A percentile compares a stretch with the other conserved stretches of the same genome.
Evolutionary conservation across 768 basidiomycete genomes (phyloP).

Genomic region (Hortiboletus flavorubellus): DNA sequence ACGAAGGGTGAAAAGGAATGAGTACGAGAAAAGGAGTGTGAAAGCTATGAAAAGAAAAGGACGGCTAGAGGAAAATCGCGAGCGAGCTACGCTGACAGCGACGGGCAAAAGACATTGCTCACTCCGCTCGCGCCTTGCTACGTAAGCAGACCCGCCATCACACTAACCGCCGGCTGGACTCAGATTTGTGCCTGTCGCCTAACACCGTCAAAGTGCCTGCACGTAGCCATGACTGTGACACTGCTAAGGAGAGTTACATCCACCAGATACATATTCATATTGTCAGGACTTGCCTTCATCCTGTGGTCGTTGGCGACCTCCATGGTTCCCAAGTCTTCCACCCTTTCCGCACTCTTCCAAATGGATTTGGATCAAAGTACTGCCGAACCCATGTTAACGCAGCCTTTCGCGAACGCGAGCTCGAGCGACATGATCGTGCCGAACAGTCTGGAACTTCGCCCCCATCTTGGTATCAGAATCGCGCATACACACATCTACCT

Average conservation of each 20-base stretch:
- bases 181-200: neutral
- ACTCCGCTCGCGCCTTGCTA: neutral
- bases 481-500: constrained; percentile 47
- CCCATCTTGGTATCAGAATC: constrained; percentile 32
- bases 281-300: constrained; percentile 19
- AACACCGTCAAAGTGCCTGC: neutral
- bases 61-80: too few species aligned
- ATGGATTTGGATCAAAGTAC: constrained; percentile 11
- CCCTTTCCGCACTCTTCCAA: constrained; percentile 14
- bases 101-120: too few species aligned
- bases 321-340: constrained; percentile 8
- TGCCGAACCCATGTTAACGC: neutral
- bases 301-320: constrained; percentile 17
- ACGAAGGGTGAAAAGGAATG: too few species aligned
- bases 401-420: neutral
- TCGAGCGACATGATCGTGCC: neutral
- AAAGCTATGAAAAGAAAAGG: too few species aligned
- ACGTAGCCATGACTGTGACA: constrained; percentile 4
- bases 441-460: neutral
- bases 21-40: too few species aligned
- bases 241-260: constrained; percentile 12
- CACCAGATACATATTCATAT: constrained; percentile 22
- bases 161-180: neutral
- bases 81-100: too few species aligned
- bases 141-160: too few species aligned